Conservation (phyloP, 768 basidiomycete species). For the Phanerochaete carnosa region DNA sequence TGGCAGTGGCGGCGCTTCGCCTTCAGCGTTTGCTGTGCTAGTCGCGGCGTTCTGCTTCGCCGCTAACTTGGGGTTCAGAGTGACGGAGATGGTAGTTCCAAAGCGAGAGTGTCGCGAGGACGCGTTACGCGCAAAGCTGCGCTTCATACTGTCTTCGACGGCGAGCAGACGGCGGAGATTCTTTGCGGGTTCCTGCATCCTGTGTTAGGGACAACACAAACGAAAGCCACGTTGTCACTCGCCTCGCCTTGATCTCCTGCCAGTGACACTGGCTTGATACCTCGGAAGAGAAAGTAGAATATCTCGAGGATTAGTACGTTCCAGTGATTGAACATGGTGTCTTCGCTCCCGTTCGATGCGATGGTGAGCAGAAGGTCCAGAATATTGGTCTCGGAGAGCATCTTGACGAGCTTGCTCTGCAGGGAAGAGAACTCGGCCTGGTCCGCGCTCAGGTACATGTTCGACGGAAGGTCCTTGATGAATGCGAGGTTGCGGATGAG, state of each 20-base stretch:
- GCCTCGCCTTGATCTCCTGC: conserved; percentile 66
- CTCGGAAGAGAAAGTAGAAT: conserved; percentile 85
- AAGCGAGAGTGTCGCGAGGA: conserved; percentile 91
- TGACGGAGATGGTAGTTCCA: conserved; percentile 90
- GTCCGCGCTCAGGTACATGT: conserved; percentile 70
- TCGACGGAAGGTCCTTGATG: conserved; percentile 81
- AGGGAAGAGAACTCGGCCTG: conserved; percentile 75
- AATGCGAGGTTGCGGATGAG: conserved; percentile 92
- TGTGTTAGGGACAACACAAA: conserved; percentile 4
- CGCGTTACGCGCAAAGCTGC: conserved; percentile 47
- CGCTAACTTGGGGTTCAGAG: conserved; percentile 54
- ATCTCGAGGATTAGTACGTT: conserved; percentile 93
- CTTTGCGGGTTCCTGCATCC: conserved; percentile 57
- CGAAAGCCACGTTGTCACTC: conserved; percentile 10
- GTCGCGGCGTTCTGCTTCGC: neutral
- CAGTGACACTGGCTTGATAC: conserved; percentile 61
- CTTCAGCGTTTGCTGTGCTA: neutral
- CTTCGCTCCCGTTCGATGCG: conserved; percentile 70
- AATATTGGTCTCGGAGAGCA: conserved; percentile 67
- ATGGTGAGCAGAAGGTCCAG: conserved; percentile 82
- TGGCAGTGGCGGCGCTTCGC: conserved; percentile 21
- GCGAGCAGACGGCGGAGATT: conserved; percentile 75
- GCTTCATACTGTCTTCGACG: conserved; percentile 65
- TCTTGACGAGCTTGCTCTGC: conserved; percentile 72
- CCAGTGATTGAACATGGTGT: conserved; percentile 79